Evolutionary conservation across 805 yeast species (phyloP), one percentile per base, ranked within the genome.

Genomic region (Candida maltosa): DNA sequence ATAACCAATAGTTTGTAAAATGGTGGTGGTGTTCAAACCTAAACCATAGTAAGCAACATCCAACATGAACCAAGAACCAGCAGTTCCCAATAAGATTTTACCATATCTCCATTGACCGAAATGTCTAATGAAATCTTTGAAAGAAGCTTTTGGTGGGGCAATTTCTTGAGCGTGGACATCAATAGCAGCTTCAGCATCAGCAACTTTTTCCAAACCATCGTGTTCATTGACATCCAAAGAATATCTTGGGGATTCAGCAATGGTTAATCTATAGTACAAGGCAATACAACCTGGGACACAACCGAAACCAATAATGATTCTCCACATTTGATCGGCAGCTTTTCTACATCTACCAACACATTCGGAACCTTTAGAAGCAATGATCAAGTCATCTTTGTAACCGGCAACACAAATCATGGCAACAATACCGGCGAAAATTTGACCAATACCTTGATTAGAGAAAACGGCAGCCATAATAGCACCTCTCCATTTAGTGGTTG

Each of bases 381-480:
- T 34, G 37, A 46, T 56, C 47, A 87, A 67, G 26, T 70, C 70
- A 46, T 67, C 60, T 60, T 83, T 85, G 75, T 83, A 88, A 51
- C 79, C 95, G 38, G 82, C 84, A 47, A 86, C 83, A 55, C 78
- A 73, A 39, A 85, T 56, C 42, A 87, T 65, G 38, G 95, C 86
- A 50, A 87, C 85, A 46, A 87, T 70, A 77, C 91, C 95, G 41
- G 87, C 95, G 14, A 80, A 55, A 42, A 88, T 75, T 70, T 89
- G 96, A 62, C 97, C 97, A 80, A 93, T 78, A 65, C 96, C 97
- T 70, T 89, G 97, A 72, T 88, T 88, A 39, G 96, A 91, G 63
- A 89, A 89, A 38, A 87, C 96, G 19, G 96, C 95, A 56, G 86
- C 88, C 95, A 87, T 87, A 51, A 87, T 87, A 46, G 96, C 95